Percentiles rank a stretch among this genome's conserved stretches.
Evolutionary conservation across 257 asterid species (phyloP).

Genomic region (Ocimum tenuiflorum): DNA sequence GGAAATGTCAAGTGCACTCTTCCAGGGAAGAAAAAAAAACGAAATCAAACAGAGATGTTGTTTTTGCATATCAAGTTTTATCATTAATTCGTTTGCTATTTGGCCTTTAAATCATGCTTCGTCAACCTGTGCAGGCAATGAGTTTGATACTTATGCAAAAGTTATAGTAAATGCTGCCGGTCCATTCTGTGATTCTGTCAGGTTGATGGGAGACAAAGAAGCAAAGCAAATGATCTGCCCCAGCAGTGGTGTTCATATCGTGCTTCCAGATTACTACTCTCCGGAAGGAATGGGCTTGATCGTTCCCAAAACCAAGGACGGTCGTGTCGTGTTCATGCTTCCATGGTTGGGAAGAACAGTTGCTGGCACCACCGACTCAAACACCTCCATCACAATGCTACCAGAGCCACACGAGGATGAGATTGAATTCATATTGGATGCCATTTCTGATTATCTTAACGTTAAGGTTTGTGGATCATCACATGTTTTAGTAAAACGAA

Average conservation of each 20-base stretch:
- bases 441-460: slow-evolving; percentile 88
- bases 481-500: background rate
- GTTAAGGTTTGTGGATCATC: slow-evolving; percentile 56
- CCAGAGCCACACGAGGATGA: slow-evolving; percentile 98
- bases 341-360: slow-evolving; percentile 99
- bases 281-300: slow-evolving; percentile 99
- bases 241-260: slow-evolving; percentile 95
- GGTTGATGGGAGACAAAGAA: slow-evolving; percentile 73
- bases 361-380: slow-evolving; percentile 98
- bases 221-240: slow-evolving; percentile 81
- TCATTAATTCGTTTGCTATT: too few relatives aligned
- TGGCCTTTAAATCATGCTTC: slow-evolving; percentile 22
- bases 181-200: slow-evolving; percentile 91
- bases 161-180: slow-evolving; percentile 93
- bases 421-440: slow-evolving; percentile 89
- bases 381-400: slow-evolving; percentile 75
- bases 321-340: slow-evolving; percentile 96
- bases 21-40: too few relatives aligned
- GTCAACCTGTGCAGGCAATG: slow-evolving; percentile 62
- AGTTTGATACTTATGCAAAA: slow-evolving; percentile 88
- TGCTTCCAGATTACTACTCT: slow-evolving; percentile 97
- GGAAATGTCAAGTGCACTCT: too few relatives aligned
- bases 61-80: too few relatives aligned
- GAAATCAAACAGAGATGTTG: too few relatives aligned
- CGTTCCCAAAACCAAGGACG: slow-evolving; percentile 99